Percentiles rank a stretch among this genome's conserved stretches.
phyloP scores from a whole-genome alignment of 2,329 filamentous ascomycete species.

The Neopestalotiopsis sp. region DNA sequence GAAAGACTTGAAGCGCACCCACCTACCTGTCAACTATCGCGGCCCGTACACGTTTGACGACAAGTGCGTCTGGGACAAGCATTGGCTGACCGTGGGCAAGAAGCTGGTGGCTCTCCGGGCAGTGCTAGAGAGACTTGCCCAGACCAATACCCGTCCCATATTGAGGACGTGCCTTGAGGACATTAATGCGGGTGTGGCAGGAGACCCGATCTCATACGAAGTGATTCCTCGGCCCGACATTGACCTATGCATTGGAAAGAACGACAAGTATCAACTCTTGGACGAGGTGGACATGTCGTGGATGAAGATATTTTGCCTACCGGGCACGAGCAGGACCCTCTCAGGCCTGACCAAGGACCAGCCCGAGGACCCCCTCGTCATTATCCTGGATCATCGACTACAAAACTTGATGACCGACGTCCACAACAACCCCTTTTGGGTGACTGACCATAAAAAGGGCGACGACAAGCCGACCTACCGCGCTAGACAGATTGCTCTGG shows the following conservation, averaged over 20 bases:
- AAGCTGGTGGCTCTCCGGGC: slow-evolving; percentile 30
- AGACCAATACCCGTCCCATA: slow-evolving; percentile 31
- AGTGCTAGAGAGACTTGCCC: slow-evolving; percentile 28
- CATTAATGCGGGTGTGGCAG: slow-evolving; percentile 15
- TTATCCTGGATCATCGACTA: slow-evolving; percentile 34
- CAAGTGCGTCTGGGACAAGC: slow-evolving; percentile 32
- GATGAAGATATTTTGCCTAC: slow-evolving; percentile 35
- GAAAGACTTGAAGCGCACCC: slow-evolving; percentile 26
- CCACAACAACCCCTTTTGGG: slow-evolving; percentile 16
- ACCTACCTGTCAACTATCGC: slow-evolving; percentile 34
- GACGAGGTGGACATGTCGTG: slow-evolving; percentile 36
- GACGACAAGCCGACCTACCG: not conserved
- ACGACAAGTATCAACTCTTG: slow-evolving; percentile 21
- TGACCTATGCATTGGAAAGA: not conserved
- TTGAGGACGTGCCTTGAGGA: slow-evolving; percentile 28
- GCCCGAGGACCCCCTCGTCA: slow-evolving; percentile 28
- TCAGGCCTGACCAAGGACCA: slow-evolving; percentile 24
- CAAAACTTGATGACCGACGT: slow-evolving; percentile 30
- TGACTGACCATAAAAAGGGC: not conserved
- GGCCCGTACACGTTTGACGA: slow-evolving; percentile 35
- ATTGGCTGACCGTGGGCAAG: slow-evolving; percentile 35
- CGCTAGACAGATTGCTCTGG: slow-evolving; percentile 19
- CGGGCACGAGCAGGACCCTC: slow-evolving; percentile 19
- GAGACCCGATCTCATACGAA: slow-evolving; percentile 9
- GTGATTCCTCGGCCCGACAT: slow-evolving; percentile 11